phyloP scores from a whole-genome alignment of 2,329 filamentous ascomycete species.

The Pyrenophora seminiperda region DNA sequence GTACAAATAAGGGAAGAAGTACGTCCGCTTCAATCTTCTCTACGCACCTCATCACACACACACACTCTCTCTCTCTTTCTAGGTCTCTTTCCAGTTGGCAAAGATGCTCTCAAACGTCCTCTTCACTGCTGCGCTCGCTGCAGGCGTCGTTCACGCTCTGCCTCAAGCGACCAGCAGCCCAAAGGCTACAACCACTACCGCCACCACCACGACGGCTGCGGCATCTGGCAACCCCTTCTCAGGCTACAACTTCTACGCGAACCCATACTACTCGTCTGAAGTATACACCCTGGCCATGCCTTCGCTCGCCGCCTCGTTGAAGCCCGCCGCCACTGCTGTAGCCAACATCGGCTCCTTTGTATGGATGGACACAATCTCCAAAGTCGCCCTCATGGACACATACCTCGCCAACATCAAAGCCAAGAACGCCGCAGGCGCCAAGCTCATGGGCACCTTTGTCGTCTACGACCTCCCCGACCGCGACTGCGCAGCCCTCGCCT shows the following conservation, averaged over 20 bases:
- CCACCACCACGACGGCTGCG: slow-evolving; percentile 19
- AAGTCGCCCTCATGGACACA: slow-evolving; percentile 56
- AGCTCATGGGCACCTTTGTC: slow-evolving; percentile 59
- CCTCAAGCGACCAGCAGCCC: slow-evolving; percentile 26
- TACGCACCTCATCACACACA: slow-evolving; percentile 7
- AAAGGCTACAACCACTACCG: slow-evolving; percentile 17
- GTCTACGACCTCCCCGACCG: slow-evolving; percentile 68
- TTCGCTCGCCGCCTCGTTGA: slow-evolving; percentile 61
- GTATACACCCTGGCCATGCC: slow-evolving; percentile 64
- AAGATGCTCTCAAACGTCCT: slow-evolving; percentile 29
- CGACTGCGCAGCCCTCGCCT: slow-evolving; percentile 67
- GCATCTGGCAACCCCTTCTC: slow-evolving; percentile 56
- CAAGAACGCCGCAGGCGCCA: slow-evolving; percentile 56
- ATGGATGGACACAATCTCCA: slow-evolving; percentile 59
- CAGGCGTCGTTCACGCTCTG: slow-evolving; percentile 28
- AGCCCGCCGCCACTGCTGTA: slow-evolving; percentile 56
- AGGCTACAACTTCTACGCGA: slow-evolving; percentile 57
- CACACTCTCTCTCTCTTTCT: neutral
- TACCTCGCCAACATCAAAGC: slow-evolving; percentile 56
- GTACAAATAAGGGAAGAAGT: slow-evolving; percentile 23
- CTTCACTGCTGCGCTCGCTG: slow-evolving; percentile 25
- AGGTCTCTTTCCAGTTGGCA: too few relatives aligned
- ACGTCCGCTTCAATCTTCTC: neutral
- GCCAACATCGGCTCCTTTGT: slow-evolving; percentile 59
- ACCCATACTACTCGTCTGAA: slow-evolving; percentile 60